phyloP scores from a whole-genome alignment of 768 basidiomycete species.

The Porphyrellus cyaneotinctus region DNA sequence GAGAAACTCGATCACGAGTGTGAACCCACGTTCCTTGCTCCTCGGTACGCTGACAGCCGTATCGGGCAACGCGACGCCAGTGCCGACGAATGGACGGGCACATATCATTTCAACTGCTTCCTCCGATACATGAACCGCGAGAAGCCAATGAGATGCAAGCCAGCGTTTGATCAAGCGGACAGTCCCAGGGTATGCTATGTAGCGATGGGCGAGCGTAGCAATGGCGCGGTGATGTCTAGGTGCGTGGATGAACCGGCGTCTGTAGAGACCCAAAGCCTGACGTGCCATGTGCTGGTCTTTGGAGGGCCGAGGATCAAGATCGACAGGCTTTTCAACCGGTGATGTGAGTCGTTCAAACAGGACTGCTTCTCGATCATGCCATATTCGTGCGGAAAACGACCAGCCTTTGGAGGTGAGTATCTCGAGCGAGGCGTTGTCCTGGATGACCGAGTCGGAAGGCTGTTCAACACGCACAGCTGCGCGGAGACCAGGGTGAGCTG shows the following conservation, averaged over 20 bases:
- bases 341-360: conserved; percentile 69
- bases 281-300: conserved; percentile 53
- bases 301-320: conserved; percentile 8
- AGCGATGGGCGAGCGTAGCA: conserved; percentile 73
- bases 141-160: conserved; percentile 87
- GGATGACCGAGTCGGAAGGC: conserved; percentile 48
- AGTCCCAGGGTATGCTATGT: conserved; percentile 75
- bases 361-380: conserved; percentile 80
- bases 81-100: conserved; percentile 70
- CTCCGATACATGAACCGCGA: conserved; percentile 64
- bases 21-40: conserved; percentile 79
- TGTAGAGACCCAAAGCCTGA: conserved; percentile 56
- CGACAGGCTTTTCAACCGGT: conserved; percentile 30
- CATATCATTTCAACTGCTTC: conserved; percentile 86
- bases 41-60: conserved; percentile 51
- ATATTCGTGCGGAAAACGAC: conserved; percentile 81
- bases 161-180: conserved; percentile 89
- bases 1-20: conserved; percentile 65
- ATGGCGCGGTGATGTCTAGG: conserved; percentile 86
- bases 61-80: conserved; percentile 29
- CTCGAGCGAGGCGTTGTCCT: conserved; percentile 72
- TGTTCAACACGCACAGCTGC: conserved; percentile 59
- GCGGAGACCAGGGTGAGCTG: conserved; percentile 43
- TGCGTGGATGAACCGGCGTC: conserved; percentile 68
- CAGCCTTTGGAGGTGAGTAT: conserved; percentile 78